These are phyloP conservation scores for Hylodesmum podocarpum DNA, from an alignment of 306 rosid species.

Conservation along the genomic window DNA sequence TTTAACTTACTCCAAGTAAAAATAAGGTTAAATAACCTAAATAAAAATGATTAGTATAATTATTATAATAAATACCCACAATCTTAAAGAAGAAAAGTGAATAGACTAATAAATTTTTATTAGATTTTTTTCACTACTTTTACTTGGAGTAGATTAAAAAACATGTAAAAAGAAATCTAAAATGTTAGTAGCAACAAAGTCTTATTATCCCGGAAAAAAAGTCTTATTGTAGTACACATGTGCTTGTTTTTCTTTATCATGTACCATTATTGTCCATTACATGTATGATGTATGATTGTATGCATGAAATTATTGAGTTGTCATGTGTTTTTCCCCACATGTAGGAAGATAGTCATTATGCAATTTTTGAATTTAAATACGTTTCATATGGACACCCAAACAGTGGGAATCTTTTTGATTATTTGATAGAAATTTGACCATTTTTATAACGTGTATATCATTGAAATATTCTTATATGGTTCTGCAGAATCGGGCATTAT, in stretches of 20 bases:
- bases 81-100: no score
- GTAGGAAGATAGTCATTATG: background rate
- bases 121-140: no score
- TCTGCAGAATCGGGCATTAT: constrained; percentile 19
- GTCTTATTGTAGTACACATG: background rate
- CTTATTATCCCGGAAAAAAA: no score
- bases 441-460: background rate
- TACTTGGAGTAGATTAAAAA: no score
- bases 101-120: no score
- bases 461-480: background rate
- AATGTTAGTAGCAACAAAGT: background rate
- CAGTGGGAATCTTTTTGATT: constrained; percentile 20
- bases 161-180: no score
- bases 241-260: background rate
- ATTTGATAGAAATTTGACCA: background rate
- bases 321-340: constrained; percentile 3
- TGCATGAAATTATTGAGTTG: constrained; percentile 5
- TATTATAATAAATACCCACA: no score
- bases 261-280: no score
- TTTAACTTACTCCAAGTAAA: no score
- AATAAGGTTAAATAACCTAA: no score
- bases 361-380: background rate
- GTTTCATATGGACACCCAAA: background rate
- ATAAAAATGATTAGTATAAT: no score
- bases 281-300: no score